phyloP scores from a whole-genome alignment of 1,284 basidiomycete species.

The Rhodofomes roseus region DNA sequence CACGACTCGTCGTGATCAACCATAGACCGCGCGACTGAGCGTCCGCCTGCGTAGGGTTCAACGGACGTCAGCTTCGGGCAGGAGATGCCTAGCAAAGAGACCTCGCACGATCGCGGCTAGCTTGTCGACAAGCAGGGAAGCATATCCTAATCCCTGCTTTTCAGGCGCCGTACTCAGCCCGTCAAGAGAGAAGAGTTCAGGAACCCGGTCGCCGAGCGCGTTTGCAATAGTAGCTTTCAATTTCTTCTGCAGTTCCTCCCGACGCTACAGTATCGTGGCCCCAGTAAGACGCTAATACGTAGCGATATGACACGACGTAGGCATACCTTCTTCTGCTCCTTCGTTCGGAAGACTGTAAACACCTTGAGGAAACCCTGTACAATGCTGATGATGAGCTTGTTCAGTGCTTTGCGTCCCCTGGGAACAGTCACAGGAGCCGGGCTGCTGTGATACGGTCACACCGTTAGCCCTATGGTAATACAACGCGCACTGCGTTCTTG shows the following conservation, averaged over 20 bases:
- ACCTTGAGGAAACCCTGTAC: not conserved
- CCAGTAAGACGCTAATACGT: not conserved
- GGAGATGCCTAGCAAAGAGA: not conserved
- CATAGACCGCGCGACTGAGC: not conserved
- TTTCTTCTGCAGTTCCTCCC: not conserved
- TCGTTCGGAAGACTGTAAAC: not conserved
- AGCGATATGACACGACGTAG: not conserved
- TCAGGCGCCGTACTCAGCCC: not conserved
- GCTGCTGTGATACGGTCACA: not conserved
- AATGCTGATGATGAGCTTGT: not conserved
- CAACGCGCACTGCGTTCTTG: not conserved
- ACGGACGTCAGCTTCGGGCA: not conserved
- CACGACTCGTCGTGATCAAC: not conserved
- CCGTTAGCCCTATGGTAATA: not conserved
- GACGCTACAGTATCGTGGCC: not conserved
- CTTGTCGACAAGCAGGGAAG: not conserved
- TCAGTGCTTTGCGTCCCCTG: not conserved
- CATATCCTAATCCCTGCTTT: conserved; percentile 5
- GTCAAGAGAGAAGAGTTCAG: conserved; percentile 1
- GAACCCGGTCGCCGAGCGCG: not conserved
- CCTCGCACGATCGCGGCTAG: not conserved
- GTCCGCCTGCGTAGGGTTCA: not conserved
- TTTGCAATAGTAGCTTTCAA: not conserved
- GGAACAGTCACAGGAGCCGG: not conserved
- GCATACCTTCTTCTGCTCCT: not conserved